These are phyloP conservation scores for Mortierella sp. DNA, from an alignment of 371 early-diverging fungal species.

Conservation along the genomic window DNA sequence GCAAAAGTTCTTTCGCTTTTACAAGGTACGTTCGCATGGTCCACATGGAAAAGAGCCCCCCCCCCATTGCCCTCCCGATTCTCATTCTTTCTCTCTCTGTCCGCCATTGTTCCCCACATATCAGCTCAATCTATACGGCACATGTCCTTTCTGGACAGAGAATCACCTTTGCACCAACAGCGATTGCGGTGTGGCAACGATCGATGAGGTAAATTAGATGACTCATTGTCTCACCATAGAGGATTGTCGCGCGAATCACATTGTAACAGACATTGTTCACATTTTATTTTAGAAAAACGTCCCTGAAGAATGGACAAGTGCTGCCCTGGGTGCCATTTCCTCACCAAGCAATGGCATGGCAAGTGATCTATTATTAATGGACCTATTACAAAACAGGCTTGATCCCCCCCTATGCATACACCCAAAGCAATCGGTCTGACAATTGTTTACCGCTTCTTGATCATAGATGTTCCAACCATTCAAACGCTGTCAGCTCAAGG, in stretches of 20 bases:
- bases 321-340: constrained; percentile 65
- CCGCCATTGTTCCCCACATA: background rate
- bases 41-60: background rate
- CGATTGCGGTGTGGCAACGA: constrained; percentile 88
- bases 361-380: constrained; percentile 18
- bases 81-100: background rate
- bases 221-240: no score
- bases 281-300: constrained; percentile 6
- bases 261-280: no score
- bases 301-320: constrained; percentile 58
- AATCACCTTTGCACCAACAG: constrained; percentile 83
- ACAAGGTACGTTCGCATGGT: constrained; percentile 65
- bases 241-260: no score
- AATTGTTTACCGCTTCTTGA: background rate
- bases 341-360: constrained; percentile 62
- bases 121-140: constrained; percentile 89
- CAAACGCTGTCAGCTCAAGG: constrained; percentile 33
- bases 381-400: no score
- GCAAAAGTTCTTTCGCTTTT: constrained; percentile 84
- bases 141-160: constrained; percentile 94
- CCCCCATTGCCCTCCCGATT: background rate
- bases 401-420: no score
- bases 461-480: constrained; percentile 22
- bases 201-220: constrained; percentile 69
- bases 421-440: no score